Percentiles rank a stretch among this genome's conserved stretches.
Conservation (phyloP, 2,329 filamentous ascomycete species). For the Ophiosphaerella korrae region DNA sequence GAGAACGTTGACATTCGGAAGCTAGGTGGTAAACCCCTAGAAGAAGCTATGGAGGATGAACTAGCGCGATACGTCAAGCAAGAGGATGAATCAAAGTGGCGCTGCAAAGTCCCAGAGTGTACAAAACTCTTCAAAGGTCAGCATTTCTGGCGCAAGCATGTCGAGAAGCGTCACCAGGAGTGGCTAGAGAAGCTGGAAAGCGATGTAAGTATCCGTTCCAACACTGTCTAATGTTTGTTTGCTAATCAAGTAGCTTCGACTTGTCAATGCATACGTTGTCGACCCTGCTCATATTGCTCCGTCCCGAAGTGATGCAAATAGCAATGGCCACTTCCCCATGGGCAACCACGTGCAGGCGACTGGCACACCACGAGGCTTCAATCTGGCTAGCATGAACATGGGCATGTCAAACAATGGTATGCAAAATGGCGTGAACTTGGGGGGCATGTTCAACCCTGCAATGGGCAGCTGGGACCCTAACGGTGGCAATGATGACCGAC, state of each 20-base stretch:
- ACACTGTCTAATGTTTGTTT: background rate
- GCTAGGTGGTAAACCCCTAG: conserved; percentile 83
- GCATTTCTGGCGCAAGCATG: conserved; percentile 96
- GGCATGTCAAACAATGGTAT: conserved; percentile 61
- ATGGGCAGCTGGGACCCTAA: conserved; percentile 63
- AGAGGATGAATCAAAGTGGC: conserved; percentile 95
- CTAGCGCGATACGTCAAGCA: conserved; percentile 89
- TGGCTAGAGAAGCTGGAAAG: conserved; percentile 81
- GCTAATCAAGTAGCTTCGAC: conserved; percentile 66
- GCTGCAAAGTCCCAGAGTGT: conserved; percentile 95
- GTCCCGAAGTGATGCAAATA: conserved; percentile 90
- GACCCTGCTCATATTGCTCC: conserved; percentile 95
- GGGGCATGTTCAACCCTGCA: conserved; percentile 56
- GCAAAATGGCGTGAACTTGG: conserved; percentile 42
- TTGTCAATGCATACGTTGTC: conserved; percentile 92
- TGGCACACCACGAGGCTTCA: conserved; percentile 91
- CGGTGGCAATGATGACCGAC: conserved; percentile 43
- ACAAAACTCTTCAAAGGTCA: conserved; percentile 97
- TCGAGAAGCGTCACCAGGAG: conserved; percentile 92
- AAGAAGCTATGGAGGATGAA: conserved; percentile 87
- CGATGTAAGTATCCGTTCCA: conserved; percentile 68
- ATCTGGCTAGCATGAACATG: conserved; percentile 72
- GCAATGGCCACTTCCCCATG: conserved; percentile 91
- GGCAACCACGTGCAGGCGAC: conserved; percentile 71
- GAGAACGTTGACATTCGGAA: conserved; percentile 86